Conservation (phyloP, 192 early-diverging fungal species). For the Radiomyces spectabilis region DNA sequence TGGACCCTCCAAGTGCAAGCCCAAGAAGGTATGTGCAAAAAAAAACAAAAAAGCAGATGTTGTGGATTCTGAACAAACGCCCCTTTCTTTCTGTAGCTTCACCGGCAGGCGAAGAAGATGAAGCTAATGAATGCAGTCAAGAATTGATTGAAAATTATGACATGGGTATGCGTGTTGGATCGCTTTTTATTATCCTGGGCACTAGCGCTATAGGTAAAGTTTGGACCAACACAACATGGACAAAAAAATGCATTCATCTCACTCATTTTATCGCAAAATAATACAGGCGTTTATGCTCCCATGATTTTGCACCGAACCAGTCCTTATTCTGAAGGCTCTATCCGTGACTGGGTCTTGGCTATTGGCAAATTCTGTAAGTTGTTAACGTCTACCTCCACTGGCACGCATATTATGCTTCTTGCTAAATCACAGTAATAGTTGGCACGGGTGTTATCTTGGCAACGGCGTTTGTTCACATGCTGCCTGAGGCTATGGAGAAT, state of each 20-base stretch:
- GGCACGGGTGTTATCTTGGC: constrained; percentile 64
- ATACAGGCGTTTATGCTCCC: constrained; percentile 18
- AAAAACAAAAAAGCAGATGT: no score
- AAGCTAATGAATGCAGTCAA: no score
- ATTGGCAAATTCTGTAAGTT: constrained; percentile 29
- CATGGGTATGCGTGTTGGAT: constrained; percentile 17
- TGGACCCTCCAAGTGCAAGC: no score
- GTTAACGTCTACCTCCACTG: no score
- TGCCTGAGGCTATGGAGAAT: constrained; percentile 37
- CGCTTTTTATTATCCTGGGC: constrained; percentile 26
- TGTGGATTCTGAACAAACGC: no score
- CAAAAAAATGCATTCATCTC: not conserved
- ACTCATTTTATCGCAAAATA: not conserved
- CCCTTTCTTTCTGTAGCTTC: no score
- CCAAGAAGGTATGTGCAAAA: no score
- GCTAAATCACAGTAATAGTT: constrained; percentile 27
- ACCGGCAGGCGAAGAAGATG: no score
- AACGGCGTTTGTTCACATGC: constrained; percentile 69
- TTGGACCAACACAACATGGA: not conserved
- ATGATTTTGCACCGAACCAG: constrained; percentile 14
- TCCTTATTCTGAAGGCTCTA: constrained; percentile 10
- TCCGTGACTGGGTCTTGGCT: constrained; percentile 15
- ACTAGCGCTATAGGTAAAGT: constrained; percentile 16
- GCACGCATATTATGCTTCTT: not conserved
- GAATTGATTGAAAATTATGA: constrained; percentile 21